These are phyloP conservation scores for Penicillium sp. DNA, from an alignment of 2,329 filamentous ascomycete genomes.

Conservation along the genomic window DNA sequence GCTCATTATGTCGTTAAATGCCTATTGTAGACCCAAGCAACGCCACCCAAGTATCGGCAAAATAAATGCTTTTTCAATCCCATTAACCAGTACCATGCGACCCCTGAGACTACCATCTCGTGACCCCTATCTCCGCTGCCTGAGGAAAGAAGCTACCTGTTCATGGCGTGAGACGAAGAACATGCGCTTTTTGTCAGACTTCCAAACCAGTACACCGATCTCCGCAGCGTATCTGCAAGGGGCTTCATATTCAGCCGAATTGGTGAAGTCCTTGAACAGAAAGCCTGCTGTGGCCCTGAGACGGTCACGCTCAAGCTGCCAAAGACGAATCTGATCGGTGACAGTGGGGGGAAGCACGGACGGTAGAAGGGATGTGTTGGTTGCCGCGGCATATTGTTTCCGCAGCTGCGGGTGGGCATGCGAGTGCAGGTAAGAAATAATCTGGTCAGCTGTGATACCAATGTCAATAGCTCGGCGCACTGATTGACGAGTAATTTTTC, in stretches of 20 bases:
- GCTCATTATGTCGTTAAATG: constrained; percentile 21
- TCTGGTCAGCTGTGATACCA: constrained; percentile 93
- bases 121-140: constrained; percentile 52
- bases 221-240: constrained; percentile 71
- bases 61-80: constrained; percentile 1
- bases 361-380: constrained; percentile 38
- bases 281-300: constrained; percentile 84
- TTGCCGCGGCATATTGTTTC: constrained; percentile 52
- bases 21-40: constrained; percentile 6
- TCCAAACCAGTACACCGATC: constrained; percentile 87
- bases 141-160: constrained; percentile 80
- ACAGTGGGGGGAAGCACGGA: constrained; percentile 91
- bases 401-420: constrained; percentile 96
- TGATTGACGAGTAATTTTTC: constrained; percentile 84
- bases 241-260: constrained; percentile 61
- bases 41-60: constrained; percentile 7
- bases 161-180: constrained; percentile 94
- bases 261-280: constrained; percentile 84
- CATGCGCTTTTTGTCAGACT: constrained; percentile 72
- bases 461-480: constrained; percentile 82
- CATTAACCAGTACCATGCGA: constrained; percentile 2
- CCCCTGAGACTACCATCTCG: not conserved
- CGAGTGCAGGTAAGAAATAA: constrained; percentile 86
- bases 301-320: constrained; percentile 95
- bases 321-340: constrained; percentile 93